Evolutionary conservation across 2,329 filamentous ascomycete species (phyloP).

Genomic region (Botryotinia convoluta): DNA sequence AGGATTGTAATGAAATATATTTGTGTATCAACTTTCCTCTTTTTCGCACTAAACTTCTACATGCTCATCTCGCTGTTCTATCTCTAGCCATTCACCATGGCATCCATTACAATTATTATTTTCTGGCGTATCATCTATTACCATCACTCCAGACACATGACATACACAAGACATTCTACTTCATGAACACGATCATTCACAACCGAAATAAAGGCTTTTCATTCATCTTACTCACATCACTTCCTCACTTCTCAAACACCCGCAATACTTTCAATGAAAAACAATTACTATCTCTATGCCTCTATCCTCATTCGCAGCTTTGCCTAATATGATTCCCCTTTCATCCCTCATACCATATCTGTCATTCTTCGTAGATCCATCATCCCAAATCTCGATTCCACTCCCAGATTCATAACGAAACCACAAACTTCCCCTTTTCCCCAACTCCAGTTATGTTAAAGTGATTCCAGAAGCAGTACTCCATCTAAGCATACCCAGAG

Average conservation of each 20-base stretch:
- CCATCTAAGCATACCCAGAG: neutral
- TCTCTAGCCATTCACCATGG: neutral
- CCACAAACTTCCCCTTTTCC: neutral
- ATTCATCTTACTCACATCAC: neutral
- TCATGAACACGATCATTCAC: neutral
- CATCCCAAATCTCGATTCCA: neutral
- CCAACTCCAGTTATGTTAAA: neutral
- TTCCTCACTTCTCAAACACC: neutral
- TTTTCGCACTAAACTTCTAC: neutral
- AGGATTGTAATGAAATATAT: slow-evolving; percentile 9
- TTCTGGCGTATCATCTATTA: neutral
- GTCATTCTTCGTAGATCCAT: neutral
- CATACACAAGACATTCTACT: neutral
- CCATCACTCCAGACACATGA: neutral
- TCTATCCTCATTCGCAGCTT: neutral
- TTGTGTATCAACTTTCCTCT: neutral
- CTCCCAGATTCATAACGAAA: neutral
- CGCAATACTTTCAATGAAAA: neutral
- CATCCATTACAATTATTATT: neutral
- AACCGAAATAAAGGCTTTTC: neutral
- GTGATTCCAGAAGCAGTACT: neutral
- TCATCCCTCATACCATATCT: neutral
- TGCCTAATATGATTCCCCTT: neutral
- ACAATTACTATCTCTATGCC: neutral
- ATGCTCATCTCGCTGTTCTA: neutral